phyloP scores from a whole-genome alignment of 192 early-diverging fungal genomes.

The Coemansia sp. region DNA sequence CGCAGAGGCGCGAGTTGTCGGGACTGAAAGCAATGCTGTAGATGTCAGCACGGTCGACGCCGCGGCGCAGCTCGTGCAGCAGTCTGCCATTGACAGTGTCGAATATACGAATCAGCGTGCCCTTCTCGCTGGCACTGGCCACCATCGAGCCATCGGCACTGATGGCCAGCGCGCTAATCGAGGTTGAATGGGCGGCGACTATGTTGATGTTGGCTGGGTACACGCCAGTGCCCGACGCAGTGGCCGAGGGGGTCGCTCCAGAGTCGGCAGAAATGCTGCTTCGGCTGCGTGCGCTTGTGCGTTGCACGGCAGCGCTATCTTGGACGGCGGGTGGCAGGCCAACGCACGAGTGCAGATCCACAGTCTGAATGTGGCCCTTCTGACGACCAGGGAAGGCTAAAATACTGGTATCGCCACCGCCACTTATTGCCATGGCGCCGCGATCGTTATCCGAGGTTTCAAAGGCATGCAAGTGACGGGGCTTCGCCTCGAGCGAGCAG shows the following conservation, averaged over 20 bases:
- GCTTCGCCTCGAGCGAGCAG: slow-evolving; percentile 70
- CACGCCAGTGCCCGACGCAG: slow-evolving; percentile 22
- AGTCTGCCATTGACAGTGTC: slow-evolving; percentile 70
- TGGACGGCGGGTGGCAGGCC: slow-evolving; percentile 16
- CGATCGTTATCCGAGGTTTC: slow-evolving; percentile 79
- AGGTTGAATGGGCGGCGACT: slow-evolving; percentile 79
- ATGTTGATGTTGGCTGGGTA: slow-evolving; percentile 68
- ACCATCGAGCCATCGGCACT: slow-evolving; percentile 76
- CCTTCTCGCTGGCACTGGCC: slow-evolving; percentile 84
- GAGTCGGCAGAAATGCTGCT: slow-evolving; percentile 43
- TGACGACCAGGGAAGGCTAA: slow-evolving; percentile 82
- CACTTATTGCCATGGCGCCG: slow-evolving; percentile 69
- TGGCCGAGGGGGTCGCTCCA: slow-evolving; percentile 29
- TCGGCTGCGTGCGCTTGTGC: slow-evolving; percentile 34
- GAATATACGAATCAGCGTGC: slow-evolving; percentile 90
- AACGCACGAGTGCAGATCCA: slow-evolving; percentile 67
- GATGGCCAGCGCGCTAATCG: slow-evolving; percentile 74
- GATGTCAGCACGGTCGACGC: slow-evolving; percentile 85
- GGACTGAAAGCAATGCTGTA: slow-evolving; percentile 86
- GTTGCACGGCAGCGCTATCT: slow-evolving; percentile 18
- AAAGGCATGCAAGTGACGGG: slow-evolving; percentile 74
- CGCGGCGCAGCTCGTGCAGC: slow-evolving; percentile 82
- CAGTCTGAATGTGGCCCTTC: slow-evolving; percentile 83
- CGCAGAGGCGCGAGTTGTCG: slow-evolving; percentile 74
- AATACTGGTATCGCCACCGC: slow-evolving; percentile 64